Base-by-base conservation (phyloP, 176 grass and related monocot genomes). In the Ananas comosus region DNA sequence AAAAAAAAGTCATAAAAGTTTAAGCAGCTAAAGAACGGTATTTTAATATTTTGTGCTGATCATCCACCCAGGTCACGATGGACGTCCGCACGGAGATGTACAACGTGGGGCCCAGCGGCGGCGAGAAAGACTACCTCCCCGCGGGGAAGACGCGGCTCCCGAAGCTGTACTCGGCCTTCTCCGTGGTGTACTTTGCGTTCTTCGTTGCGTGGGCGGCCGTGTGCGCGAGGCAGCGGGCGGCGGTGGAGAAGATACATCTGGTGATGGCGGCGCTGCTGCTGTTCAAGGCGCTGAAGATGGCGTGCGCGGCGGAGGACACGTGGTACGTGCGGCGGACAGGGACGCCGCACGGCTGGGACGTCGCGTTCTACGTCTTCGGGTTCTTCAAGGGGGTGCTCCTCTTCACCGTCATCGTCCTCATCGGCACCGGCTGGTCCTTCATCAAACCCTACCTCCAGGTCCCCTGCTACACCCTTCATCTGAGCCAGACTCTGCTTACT, bases 391-490 rank as follows among this genome's bases (percentile, higher is more conserved):
- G 83, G 67, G 57, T 91, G 33, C 74, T 86, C 0, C 83, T 91
- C 63, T 87, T 91, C 74, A 87, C 88, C 5, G 71, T 91, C 53
- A 84, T 87, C 57, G 81, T 87, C 2, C 88, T 91, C 78, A 73
- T 91, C 51, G 88, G 88, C 80, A 91, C 88, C 50, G 83, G 88
- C 16, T 91, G 88, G 84, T 91, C 88, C 29, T 91, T 87, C 81
- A 5, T 87, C 1, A 87, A 91, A 64, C 88, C 88, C 0, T 91
- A 81, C 47, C 80, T 91, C 47, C 88, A 90, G 85, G 87, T 75
- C 18, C 58, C 1, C 22, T 23, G 22, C 22, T 23, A n/a, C n/a
- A n/a, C n/a, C n/a, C n/a, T n/a, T n/a, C n/a, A n/a, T n/a, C n/a
- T n/a, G n/a, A n/a, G n/a, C n/a, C n/a, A n/a, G n/a, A n/a, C n/a